Evolutionary conservation across 2,329 filamentous ascomycete species (phyloP), one percentile per base, ranked within the genome.

Genomic region (Stemphylium beticola): DNA sequence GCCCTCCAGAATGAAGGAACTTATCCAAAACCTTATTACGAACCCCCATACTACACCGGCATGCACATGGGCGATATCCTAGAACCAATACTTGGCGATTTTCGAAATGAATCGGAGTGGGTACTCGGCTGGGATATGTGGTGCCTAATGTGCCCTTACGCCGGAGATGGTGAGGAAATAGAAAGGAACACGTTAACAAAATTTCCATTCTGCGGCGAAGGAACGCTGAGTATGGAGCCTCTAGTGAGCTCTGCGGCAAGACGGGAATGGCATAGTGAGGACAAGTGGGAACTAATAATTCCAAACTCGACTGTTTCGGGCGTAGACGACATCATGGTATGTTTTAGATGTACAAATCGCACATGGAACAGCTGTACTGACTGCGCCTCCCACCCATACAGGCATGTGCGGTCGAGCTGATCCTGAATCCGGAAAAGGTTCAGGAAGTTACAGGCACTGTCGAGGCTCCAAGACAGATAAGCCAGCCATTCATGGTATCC

Each of bases 401-500:
- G 26, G 49, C 49, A 26, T 52, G 49, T 37, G 18, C 26, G 4
- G n/a, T 52, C 32, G 29, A 24, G 4, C 32, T 40, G 22, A 15
- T 29, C 11, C 11, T 31, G 20, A 3, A 24, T 5, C 20, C n/a
- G 22, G 18, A 18, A 22, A 26, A 17, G 18, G 4, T 43, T 3
- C 14, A 24, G 11, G 3, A 2, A 14, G 18, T 5, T 17, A 7
- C 14, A 20, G 14, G 18, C 12, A 15, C 11, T 9, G 31, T 4
- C 18, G 14, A 31, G 4, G 3, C 4, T 9, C 22, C 32, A 3
- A 38, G 17, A 7, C 22, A 29, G 4, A 39, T 32, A 22, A 40
- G 41, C 11, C 34, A 46, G 17, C 11, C 33, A 7, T 52, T 52
- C 36, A 36, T 52, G 4, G 49, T 39, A 22, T 40, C 42, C 12